Base-by-base conservation (phyloP, 352 stramenopile genomes). In the Globisporangium yorkense region DNA sequence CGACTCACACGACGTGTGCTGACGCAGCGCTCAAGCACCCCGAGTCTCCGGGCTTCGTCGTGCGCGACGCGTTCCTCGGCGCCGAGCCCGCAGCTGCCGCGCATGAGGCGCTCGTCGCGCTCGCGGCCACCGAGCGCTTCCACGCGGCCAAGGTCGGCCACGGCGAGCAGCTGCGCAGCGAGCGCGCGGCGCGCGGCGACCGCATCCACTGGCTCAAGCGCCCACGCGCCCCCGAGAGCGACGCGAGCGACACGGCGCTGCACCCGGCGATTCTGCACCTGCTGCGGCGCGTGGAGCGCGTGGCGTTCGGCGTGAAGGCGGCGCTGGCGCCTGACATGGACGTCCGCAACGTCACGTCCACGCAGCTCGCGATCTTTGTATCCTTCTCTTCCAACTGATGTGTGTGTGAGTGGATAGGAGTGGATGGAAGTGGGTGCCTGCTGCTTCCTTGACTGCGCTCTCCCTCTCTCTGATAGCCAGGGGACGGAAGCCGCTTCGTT, bases 361-460 rank as follows among this genome's bases (percentile, higher is more conserved):
- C 74, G 9, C 82, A 92, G 53, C 75, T 92, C 33, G 79, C 82
- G 16, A 71, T 92, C 35, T 91, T 91, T 70, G 81, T 89, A 77
- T 40, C 73, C 77, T 44, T 54, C 27, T 54, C 18, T 10, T 43
- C 6, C 31, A 6, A 18, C 35, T 50, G 43, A 33, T 37, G 57
- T 40, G 18, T 29, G 45, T 35, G 21, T 46, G 33, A n/a, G 12
- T 9, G 21, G 24, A 29, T 46, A 41, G 6, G 31, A 35, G n/a
- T n/a, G n/a, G n/a, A n/a, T n/a, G 31, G 31, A 6, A 35, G 31
- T 7, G 31, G 3, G 6, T 35, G 31, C 3, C 31, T 35, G 31
- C 31, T 3, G 7, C 8, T 7, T 57, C 20, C 31, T 54, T 63
- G 41, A 56, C 48, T 40, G 18, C 48, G 27, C 21, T 57, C 45